Evolutionary conservation across 805 yeast species (phyloP).

Genomic region (Kodamaea hsintzibuensis): DNA sequence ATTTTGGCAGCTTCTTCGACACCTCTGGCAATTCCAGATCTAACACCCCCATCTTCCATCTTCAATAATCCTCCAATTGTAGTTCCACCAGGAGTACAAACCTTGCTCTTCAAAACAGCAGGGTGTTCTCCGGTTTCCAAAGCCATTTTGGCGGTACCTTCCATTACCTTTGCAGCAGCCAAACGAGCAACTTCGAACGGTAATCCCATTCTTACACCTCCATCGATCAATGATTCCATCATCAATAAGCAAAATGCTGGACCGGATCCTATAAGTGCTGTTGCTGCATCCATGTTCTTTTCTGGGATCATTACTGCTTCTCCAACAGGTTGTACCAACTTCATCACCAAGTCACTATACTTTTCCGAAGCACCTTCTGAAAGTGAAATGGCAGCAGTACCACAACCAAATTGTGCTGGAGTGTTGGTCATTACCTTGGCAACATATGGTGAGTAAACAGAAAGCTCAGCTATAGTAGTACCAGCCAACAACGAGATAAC

Average conservation of each 20-base stretch:
- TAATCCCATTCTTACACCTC: slow-evolving; percentile 92
- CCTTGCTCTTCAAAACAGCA: slow-evolving; percentile 79
- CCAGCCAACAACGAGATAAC: slow-evolving; percentile 90
- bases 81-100: slow-evolving; percentile 97
- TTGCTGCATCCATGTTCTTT: slow-evolving; percentile 94
- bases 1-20: slow-evolving; percentile 90
- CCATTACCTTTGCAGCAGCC: slow-evolving; percentile 91
- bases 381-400: slow-evolving; percentile 90
- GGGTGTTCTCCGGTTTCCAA: slow-evolving; percentile 83
- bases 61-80: slow-evolving; percentile 93
- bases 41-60: slow-evolving; percentile 88
- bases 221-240: slow-evolving; percentile 90
- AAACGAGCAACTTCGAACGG: slow-evolving; percentile 80
- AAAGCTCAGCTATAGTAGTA: slow-evolving; percentile 74
- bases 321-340: slow-evolving; percentile 65
- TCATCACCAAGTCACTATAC: slow-evolving; percentile 49
- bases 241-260: slow-evolving; percentile 91
- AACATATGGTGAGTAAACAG: slow-evolving; percentile 53
- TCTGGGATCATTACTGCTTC: slow-evolving; percentile 73
- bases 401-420: slow-evolving; percentile 89
- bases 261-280: slow-evolving; percentile 93
- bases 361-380: slow-evolving; percentile 47
- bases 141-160: slow-evolving; percentile 92
- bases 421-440: slow-evolving; percentile 98
- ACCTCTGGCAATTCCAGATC: slow-evolving; percentile 84